Evolutionary conservation across 2,329 filamentous ascomycete genomes (phyloP).

Genomic region (Trichophyton verrucosum): DNA sequence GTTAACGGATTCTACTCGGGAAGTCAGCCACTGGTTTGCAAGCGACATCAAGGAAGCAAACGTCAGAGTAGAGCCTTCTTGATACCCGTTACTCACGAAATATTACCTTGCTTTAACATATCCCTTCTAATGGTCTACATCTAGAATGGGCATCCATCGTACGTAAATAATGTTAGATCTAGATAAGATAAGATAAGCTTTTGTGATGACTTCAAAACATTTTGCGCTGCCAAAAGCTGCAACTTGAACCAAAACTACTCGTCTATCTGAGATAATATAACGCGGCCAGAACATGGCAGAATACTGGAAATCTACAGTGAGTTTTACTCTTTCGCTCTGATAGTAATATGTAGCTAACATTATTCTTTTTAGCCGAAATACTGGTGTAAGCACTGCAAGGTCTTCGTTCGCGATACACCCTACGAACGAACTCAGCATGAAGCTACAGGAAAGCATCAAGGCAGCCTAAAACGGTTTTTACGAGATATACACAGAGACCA

Average conservation of each 20-base stretch:
- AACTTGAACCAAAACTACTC: background rate
- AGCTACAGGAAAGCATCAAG: conserved; percentile 71
- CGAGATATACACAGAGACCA: conserved; percentile 77
- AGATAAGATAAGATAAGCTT: conserved; percentile 1
- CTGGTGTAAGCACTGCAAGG: conserved; percentile 95
- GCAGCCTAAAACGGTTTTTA: conserved; percentile 74
- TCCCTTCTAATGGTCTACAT: background rate
- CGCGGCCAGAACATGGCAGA: conserved; percentile 57
- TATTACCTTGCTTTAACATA: background rate
- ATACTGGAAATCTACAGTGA: conserved; percentile 90
- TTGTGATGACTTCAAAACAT: background rate
- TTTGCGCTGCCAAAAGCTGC: background rate
- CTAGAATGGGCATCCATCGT: background rate
- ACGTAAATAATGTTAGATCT: background rate
- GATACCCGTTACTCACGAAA: background rate
- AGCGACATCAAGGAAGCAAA: conserved; percentile 54
- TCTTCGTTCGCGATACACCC: conserved; percentile 82
- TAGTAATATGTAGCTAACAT: background rate
- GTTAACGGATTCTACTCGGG: conserved; percentile 64
- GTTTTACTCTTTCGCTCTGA: conserved; percentile 12
- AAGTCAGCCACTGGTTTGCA: conserved; percentile 65
- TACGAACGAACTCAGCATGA: conserved; percentile 86
- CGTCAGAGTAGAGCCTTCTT: conserved; percentile 52
- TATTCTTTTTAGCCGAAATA: conserved; percentile 53
- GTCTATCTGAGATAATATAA: background rate